Conservation (phyloP, 805 yeast genomes). For the Cyberlindnera samutprakarnensis region DNA sequence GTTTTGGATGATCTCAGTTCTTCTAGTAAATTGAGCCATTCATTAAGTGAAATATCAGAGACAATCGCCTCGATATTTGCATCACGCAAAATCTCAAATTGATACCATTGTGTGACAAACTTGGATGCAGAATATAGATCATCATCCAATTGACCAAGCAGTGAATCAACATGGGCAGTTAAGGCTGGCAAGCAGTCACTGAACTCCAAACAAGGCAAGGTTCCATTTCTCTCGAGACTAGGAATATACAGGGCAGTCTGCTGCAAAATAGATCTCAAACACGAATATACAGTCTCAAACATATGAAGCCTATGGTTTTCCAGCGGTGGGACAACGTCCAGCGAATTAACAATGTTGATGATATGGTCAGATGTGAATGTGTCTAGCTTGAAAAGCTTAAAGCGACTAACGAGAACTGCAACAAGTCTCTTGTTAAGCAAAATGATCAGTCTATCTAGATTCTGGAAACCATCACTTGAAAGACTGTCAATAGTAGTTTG, state of each 20-base stretch:
- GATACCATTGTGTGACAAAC: slow-evolving; percentile 46
- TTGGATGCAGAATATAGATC: slow-evolving; percentile 22
- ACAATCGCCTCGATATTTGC: slow-evolving; percentile 36
- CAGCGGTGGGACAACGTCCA: slow-evolving; percentile 34
- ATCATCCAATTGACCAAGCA: slow-evolving; percentile 26
- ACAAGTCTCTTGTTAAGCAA: slow-evolving; percentile 27
- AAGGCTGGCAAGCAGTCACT: too few species aligned
- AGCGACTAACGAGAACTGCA: slow-evolving; percentile 24
- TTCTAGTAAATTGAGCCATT: slow-evolving; percentile 43
- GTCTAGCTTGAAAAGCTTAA: slow-evolving; percentile 4
- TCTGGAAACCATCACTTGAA: slow-evolving; percentile 29
- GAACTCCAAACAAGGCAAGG: too few species aligned
- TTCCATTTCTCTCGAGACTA: too few species aligned
- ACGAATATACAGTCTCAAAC: too few species aligned
- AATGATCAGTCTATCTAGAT: slow-evolving; percentile 25
- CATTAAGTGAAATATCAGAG: slow-evolving; percentile 25
- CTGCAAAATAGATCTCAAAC: too few species aligned
- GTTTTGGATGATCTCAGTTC: slow-evolving; percentile 36
- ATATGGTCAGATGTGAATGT: slow-evolving; percentile 22
- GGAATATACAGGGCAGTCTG: too few species aligned
- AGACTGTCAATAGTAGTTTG: slow-evolving; percentile 31
- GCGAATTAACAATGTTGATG: slow-evolving; percentile 28
- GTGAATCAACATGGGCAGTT: slow-evolving; percentile 12
- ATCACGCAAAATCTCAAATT: slow-evolving; percentile 55
- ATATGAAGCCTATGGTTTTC: too few species aligned